Evolutionary conservation across 768 basidiomycete genomes (phyloP).

Genomic region (Suillus plorans): DNA sequence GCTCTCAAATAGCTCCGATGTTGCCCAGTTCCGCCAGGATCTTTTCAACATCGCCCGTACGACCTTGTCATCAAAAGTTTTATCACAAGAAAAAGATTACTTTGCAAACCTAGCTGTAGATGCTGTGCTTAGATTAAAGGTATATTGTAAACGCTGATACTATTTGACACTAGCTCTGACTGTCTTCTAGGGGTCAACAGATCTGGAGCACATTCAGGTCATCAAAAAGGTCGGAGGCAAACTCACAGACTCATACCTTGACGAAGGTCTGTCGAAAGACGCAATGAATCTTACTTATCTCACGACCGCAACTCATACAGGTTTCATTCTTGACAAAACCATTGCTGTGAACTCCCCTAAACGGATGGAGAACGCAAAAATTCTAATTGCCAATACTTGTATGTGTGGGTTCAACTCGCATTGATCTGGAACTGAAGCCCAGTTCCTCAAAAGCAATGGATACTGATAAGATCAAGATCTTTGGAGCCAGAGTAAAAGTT

Average conservation of each 20-base stretch:
- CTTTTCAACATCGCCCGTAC: slow-evolving; percentile 96
- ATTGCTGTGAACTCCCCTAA: slow-evolving; percentile 96
- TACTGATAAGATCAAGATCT: slow-evolving; percentile 99
- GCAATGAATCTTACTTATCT: background rate
- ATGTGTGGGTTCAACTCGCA: slow-evolving; percentile 28
- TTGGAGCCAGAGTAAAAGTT: slow-evolving; percentile 94
- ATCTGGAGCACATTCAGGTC: slow-evolving; percentile 97
- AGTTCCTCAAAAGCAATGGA: slow-evolving; percentile 77
- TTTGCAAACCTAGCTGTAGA: slow-evolving; percentile 98
- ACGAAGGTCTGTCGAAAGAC: slow-evolving; percentile 64
- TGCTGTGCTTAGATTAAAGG: slow-evolving; percentile 91
- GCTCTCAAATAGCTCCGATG: slow-evolving; percentile 55
- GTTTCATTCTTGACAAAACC: slow-evolving; percentile 96
- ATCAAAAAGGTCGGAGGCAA: slow-evolving; percentile 99
- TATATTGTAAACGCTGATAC: slow-evolving; percentile 25
- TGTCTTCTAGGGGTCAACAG: slow-evolving; percentile 75
- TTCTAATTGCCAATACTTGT: slow-evolving; percentile 97
- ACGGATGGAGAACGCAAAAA: slow-evolving; percentile 91
- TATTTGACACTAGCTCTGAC: slow-evolving; percentile 6
- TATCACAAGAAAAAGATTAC: slow-evolving; percentile 96
- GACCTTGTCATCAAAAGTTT: slow-evolving; percentile 93
- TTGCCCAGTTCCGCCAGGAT: slow-evolving; percentile 77
- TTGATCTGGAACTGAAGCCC: background rate
- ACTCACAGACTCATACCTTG: slow-evolving; percentile 95
- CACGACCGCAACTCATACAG: slow-evolving; percentile 35